phyloP scores from a whole-genome alignment of 106 monocot species.

The Dactylorhiza incarnata region DNA sequence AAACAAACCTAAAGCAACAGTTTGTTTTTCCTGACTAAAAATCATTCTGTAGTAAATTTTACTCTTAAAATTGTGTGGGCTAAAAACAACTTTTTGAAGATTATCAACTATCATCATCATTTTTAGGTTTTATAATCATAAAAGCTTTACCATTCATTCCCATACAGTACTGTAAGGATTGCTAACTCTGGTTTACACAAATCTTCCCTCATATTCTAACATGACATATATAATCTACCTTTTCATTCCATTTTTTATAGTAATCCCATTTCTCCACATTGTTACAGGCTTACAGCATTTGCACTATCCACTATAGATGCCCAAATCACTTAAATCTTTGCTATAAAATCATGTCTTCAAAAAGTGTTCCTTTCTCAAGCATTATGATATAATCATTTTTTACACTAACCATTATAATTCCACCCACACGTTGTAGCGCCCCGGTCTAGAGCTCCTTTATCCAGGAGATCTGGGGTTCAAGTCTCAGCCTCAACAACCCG shows the following conservation, averaged over 20 bases:
- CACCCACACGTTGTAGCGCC: too few species aligned
- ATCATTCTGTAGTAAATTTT: background rate
- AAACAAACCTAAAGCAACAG: background rate
- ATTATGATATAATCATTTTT: background rate
- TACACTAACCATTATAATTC: background rate
- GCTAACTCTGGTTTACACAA: background rate
- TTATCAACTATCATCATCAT: background rate
- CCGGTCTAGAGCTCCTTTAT: too few species aligned
- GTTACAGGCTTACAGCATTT: background rate
- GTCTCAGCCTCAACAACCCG: too few species aligned
- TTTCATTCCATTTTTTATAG: background rate
- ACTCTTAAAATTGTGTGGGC: background rate
- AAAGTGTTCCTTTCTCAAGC: background rate
- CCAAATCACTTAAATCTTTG: background rate
- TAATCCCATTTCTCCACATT: background rate
- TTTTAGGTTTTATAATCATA: too few species aligned
- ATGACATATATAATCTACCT: background rate
- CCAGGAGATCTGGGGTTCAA: too few species aligned
- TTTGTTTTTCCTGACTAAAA: background rate
- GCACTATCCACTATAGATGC: background rate
- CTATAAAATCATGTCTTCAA: background rate
- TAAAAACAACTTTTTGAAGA: background rate
- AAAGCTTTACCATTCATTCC: background rate
- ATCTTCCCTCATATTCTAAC: background rate
- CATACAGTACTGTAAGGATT: background rate